Conservation (phyloP, 306 rosid genomes). For the Casuarina cunninghamiana region DNA sequence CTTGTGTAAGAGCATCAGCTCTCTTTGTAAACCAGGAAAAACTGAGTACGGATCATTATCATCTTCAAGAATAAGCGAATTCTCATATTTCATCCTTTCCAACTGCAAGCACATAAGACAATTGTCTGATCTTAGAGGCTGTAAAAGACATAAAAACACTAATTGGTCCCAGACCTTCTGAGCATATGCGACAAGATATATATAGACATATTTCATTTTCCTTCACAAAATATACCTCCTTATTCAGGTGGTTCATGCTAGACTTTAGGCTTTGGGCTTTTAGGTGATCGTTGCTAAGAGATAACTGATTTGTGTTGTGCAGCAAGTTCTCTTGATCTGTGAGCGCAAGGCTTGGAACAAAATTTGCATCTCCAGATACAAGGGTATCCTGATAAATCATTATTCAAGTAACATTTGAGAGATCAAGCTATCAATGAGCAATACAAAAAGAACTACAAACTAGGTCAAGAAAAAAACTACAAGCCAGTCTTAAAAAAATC, state of each 20-base stretch:
- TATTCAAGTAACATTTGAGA: conserved; percentile 26
- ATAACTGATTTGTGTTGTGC: conserved; percentile 51
- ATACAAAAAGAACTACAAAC: not conserved
- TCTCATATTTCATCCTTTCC: conserved; percentile 85
- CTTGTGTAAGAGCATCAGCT: conserved; percentile 70
- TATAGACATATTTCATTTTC: conserved; percentile 10
- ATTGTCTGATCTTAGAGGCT: not conserved
- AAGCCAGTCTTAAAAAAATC: not conserved
- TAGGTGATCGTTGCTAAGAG: conserved; percentile 45
- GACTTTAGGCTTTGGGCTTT: conserved; percentile 60
- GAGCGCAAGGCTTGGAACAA: conserved; percentile 37
- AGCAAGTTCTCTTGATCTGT: conserved; percentile 42
- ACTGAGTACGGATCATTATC: conserved; percentile 43
- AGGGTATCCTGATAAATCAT: conserved; percentile 56
- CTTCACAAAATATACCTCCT: conserved; percentile 57
- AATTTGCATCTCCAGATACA: conserved; percentile 40
- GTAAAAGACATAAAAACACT: conserved; percentile 3
- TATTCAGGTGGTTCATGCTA: conserved; percentile 73
- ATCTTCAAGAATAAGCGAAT: conserved; percentile 45
- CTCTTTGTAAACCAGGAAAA: conserved; percentile 70
- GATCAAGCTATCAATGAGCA: conserved; percentile 15
- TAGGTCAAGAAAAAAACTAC: not conserved
- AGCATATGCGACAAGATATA: conserved; percentile 16
- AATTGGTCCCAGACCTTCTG: too few relatives aligned
- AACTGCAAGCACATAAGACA: conserved; percentile 56